Conservation (phyloP, 768 basidiomycete genomes). For the Boletus pseudo-olivaceus region DNA sequence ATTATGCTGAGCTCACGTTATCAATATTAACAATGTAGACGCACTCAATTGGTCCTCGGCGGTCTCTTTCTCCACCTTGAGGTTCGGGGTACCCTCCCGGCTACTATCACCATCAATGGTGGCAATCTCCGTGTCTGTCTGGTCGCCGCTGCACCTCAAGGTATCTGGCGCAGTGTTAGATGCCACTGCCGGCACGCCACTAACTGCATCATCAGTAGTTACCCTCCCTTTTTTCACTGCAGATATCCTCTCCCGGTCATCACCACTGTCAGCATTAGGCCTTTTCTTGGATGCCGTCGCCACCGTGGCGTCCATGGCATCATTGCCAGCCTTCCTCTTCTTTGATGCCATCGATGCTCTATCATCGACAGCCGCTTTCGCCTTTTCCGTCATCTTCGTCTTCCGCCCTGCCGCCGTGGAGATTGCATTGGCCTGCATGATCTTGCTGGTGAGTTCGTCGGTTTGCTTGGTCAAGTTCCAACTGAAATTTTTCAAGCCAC, state of each 20-base stretch:
- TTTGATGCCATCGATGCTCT: not conserved
- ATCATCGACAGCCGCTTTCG: not conserved
- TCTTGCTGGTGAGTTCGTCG: not conserved
- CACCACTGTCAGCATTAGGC: not conserved
- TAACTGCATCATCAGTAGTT: too few relatives aligned
- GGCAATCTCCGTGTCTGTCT: too few relatives aligned
- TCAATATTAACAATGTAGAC: not conserved
- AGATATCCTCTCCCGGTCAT: not conserved
- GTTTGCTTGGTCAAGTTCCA: too few relatives aligned
- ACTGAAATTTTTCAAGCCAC: too few relatives aligned
- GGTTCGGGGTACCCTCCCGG: too few relatives aligned
- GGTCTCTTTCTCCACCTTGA: not conserved
- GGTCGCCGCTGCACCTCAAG: not conserved
- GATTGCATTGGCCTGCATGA: not conserved
- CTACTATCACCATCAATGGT: too few relatives aligned
- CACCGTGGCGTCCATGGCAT: not conserved
- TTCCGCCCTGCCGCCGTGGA: not conserved
- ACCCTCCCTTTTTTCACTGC: not conserved
- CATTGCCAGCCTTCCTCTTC: not conserved
- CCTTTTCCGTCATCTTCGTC: not conserved
- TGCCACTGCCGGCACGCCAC: too few relatives aligned
- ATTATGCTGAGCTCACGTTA: not conserved
- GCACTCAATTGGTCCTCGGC: not conserved
- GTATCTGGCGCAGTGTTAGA: not conserved
- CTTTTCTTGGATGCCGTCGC: too few relatives aligned